phyloP scores from a whole-genome alignment of 2,329 filamentous ascomycete species.

The Penicillium sp. region DNA sequence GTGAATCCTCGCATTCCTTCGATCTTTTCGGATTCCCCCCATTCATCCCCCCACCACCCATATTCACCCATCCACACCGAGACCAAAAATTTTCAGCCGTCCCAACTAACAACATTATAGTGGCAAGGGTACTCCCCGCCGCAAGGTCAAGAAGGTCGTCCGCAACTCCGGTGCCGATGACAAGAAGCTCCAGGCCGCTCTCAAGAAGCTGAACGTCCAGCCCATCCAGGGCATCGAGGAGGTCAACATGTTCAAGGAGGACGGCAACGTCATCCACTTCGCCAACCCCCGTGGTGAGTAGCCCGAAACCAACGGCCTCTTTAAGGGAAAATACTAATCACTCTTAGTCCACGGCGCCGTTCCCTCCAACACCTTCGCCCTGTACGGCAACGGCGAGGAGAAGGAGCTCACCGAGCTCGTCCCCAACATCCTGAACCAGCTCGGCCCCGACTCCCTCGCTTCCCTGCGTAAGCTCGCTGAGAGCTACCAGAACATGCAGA shows the following conservation, averaged over 20 bases:
- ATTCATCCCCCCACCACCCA: not conserved
- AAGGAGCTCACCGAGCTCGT: conserved; percentile 99
- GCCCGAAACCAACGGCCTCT: not conserved
- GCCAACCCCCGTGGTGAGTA: conserved; percentile 89
- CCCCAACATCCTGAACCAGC: conserved; percentile 98
- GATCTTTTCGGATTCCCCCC: not conserved
- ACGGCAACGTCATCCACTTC: conserved; percentile 99
- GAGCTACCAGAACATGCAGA: conserved; percentile 99
- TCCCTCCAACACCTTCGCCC: conserved; percentile 97
- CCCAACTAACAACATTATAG: conserved; percentile 45
- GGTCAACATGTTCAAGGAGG: conserved; percentile 99
- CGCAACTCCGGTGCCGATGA: conserved; percentile 91
- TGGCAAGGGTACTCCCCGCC: conserved; percentile 96
- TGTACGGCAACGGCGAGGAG: conserved; percentile 98
- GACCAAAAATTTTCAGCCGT: not conserved
- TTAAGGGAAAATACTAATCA: not conserved
- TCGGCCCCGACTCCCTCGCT: conserved; percentile 94
- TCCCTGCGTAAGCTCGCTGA: conserved; percentile 97
- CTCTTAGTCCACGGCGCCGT: conserved; percentile 86
- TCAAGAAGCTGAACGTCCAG: conserved; percentile 99
- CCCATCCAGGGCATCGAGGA: conserved; percentile 99
- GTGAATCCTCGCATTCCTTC: conserved; percentile 3
- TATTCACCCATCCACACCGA: not conserved
- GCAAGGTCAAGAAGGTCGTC: conserved; percentile 98
- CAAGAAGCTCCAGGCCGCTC: conserved; percentile 96